Conservation (phyloP, 495 filamentous ascomycete genomes). For the Lasiosphaeria miniovina region DNA sequence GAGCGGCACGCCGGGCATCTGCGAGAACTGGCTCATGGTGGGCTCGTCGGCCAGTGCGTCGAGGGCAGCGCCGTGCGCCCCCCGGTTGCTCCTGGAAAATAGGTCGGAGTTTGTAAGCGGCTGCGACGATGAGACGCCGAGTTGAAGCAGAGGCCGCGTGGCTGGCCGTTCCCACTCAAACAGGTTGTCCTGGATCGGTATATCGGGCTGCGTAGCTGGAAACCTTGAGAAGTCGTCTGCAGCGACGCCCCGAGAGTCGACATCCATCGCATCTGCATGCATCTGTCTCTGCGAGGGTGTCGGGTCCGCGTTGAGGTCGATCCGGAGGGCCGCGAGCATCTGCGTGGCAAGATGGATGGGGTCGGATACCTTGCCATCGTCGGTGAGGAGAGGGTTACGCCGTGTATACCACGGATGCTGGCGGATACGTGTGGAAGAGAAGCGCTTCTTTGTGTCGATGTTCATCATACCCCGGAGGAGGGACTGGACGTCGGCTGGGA, state of each 20-base stretch:
- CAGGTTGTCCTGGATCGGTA: constrained; percentile 59
- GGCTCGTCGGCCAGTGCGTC: constrained; percentile 80
- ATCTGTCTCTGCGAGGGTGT: constrained; percentile 44
- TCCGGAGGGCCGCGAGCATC: constrained; percentile 90
- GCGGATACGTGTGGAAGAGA: constrained; percentile 81
- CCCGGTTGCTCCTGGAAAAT: background rate
- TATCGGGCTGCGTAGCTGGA: constrained; percentile 80
- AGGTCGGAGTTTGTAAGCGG: constrained; percentile 38
- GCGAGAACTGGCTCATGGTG: constrained; percentile 87
- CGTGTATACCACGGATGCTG: constrained; percentile 95
- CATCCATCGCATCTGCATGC: constrained; percentile 55
- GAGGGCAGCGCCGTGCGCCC: constrained; percentile 30
- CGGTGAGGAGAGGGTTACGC: constrained; percentile 68
- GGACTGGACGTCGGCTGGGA: constrained; percentile 77
- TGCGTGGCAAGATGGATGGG: constrained; percentile 80
- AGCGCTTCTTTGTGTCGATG: constrained; percentile 70
- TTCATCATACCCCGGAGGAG: constrained; percentile 92
- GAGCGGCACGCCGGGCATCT: constrained; percentile 73
- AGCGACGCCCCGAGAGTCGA: constrained; percentile 42
- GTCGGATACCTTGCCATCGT: constrained; percentile 74
- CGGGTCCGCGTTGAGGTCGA: constrained; percentile 77
- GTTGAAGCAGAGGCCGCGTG: constrained; percentile 39
- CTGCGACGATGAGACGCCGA: constrained; percentile 57
- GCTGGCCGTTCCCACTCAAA: constrained; percentile 75
- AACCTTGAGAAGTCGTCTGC: constrained; percentile 22